These are phyloP conservation scores for Colletotrichum nymphaeae DNA, from an alignment of 2,329 filamentous ascomycete genomes.

Conservation along the genomic window DNA sequence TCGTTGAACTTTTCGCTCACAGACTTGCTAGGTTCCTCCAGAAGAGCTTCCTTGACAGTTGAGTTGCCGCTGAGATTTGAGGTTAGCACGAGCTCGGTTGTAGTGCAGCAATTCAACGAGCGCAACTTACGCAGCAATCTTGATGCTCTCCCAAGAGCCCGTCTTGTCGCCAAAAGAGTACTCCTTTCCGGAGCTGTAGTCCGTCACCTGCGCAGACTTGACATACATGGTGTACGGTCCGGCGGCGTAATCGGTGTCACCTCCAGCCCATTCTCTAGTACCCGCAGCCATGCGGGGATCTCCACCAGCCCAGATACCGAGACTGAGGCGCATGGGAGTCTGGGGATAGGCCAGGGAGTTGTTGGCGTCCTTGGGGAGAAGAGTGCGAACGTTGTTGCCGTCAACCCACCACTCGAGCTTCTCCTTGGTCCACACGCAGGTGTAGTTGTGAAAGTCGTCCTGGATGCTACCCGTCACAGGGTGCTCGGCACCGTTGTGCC, in stretches of 20 bases:
- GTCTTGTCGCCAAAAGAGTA: constrained; percentile 73
- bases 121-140: constrained; percentile 48
- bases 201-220: constrained; percentile 66
- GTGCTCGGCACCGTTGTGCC: constrained; percentile 72
- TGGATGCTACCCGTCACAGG: constrained; percentile 64
- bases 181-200: constrained; percentile 71
- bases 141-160: constrained; percentile 74
- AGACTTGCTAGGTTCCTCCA: constrained; percentile 53
- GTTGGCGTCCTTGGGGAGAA: constrained; percentile 71
- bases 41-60: constrained; percentile 60
- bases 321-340: constrained; percentile 77
- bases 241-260: constrained; percentile 71
- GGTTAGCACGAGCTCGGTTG: constrained; percentile 35
- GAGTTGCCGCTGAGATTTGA: constrained; percentile 63
- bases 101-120: background rate
- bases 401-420: constrained; percentile 78
- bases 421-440: constrained; percentile 77
- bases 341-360: constrained; percentile 76
- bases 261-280: constrained; percentile 78
- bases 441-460: constrained; percentile 79
- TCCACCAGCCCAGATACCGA: constrained; percentile 75
- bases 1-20: constrained; percentile 65
- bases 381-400: constrained; percentile 70
- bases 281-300: constrained; percentile 64
- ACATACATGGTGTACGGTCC: constrained; percentile 82